Evolutionary conservation across 305 asterid genomes (phyloP).

Genomic region (Fraxinus velutina): DNA sequence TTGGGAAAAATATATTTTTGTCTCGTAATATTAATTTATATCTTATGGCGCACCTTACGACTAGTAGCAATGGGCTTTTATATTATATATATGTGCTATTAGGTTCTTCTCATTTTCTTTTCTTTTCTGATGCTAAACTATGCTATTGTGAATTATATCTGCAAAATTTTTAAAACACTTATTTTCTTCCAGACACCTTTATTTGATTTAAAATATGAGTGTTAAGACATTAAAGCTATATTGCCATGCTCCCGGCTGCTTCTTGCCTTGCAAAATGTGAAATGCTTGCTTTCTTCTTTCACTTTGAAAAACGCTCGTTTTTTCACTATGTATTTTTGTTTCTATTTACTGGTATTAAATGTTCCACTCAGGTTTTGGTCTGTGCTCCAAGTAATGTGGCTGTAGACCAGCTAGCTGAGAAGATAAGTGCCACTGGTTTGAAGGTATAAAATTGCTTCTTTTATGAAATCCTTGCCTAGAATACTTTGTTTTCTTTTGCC

Average conservation of each 20-base stretch:
- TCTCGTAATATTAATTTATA: neutral
- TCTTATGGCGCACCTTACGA: neutral
- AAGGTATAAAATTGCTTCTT: slow-evolving; percentile 52
- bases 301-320: neutral
- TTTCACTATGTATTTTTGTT: neutral
- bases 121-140: neutral
- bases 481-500: neutral
- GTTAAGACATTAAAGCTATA: neutral
- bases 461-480: slow-evolving; percentile 5
- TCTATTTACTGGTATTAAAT: slow-evolving; percentile 16
- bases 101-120: neutral
- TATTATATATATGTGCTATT: neutral
- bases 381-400: slow-evolving; percentile 99
- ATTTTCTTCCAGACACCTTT: neutral
- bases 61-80: neutral
- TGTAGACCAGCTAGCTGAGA: slow-evolving; percentile 98
- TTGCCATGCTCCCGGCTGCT: neutral
- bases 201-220: neutral
- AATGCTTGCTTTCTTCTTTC: slow-evolving; percentile 15
- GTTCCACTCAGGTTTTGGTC: slow-evolving; percentile 72
- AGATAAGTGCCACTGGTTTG: slow-evolving; percentile 96
- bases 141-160: neutral
- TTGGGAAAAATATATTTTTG: neutral
- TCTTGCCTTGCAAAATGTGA: neutral
- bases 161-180: neutral